A percentile compares a stretch with the other conserved stretches of the same genome.
These are phyloP conservation scores for Ilex asprella DNA, from an alignment of 257 asterid species.

Conservation along the genomic window DNA sequence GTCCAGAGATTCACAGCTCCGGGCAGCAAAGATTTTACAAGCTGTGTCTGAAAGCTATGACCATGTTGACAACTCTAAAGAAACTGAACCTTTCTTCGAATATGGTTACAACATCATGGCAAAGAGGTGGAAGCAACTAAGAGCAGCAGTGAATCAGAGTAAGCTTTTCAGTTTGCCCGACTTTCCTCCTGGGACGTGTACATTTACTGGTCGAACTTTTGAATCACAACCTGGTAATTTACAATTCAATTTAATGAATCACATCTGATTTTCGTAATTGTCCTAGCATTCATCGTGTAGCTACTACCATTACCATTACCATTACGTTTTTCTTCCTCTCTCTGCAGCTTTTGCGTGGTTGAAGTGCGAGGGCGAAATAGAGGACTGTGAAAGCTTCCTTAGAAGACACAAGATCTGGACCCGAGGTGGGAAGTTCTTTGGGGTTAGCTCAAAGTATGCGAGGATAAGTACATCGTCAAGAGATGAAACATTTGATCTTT, in stretches of 20 bases:
- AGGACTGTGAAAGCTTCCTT: slow-evolving; percentile 3
- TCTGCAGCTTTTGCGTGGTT: slow-evolving; percentile 22
- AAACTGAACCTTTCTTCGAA: slow-evolving; percentile 2
- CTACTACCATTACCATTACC: slow-evolving; percentile 1
- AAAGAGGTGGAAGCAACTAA: not conserved
- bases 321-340: slow-evolving; percentile 12
- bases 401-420: not conserved
- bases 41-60: slow-evolving; percentile 10
- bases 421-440: not conserved
- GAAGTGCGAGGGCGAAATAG: slow-evolving; percentile 16
- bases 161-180: not conserved
- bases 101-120: slow-evolving; percentile 13
- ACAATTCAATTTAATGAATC: slow-evolving; percentile 1
- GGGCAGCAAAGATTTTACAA: slow-evolving; percentile 13
- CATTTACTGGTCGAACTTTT: not conserved
- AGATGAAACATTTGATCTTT: not conserved
- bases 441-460: not conserved
- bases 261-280: not conserved
- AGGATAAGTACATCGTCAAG: not conserved
- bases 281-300: slow-evolving; percentile 5
- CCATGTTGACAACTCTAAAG: not conserved
- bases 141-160: not conserved
- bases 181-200: not conserved
- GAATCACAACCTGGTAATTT: not conserved
- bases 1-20: slow-evolving; percentile 15